Conservation (phyloP, 106 monocot species). For the Dendrobium huoshanense region DNA sequence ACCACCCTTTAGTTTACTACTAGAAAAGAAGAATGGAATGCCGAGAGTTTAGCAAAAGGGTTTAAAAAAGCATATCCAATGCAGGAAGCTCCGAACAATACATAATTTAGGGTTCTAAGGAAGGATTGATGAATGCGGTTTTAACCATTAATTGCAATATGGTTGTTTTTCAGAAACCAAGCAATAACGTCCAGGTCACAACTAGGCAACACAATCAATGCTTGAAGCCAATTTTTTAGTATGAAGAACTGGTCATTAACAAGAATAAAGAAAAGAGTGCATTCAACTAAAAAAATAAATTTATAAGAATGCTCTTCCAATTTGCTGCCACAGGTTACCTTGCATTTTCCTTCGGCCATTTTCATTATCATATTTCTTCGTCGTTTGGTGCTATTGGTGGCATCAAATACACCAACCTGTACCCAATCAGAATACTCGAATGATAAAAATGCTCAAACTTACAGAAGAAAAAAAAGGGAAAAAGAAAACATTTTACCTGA, state of each 20-base stretch:
- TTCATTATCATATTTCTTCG: conserved; percentile 98
- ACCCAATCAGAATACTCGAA: conserved; percentile 16
- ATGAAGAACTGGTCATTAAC: not conserved
- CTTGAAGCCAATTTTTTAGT: not conserved
- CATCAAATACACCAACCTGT: conserved; percentile 99
- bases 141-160: too few relatives aligned
- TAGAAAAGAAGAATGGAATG: too few relatives aligned
- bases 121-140: too few relatives aligned
- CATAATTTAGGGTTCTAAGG: too few relatives aligned
- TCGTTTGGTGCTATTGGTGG: conserved; percentile 83
- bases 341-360: conserved; percentile 96
- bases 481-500: conserved; percentile 52
- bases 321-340: conserved; percentile 38
- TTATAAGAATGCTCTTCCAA: not conserved
- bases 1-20: too few relatives aligned
- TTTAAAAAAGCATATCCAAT: too few relatives aligned
- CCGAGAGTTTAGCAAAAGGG: too few relatives aligned
- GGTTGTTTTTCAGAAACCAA: too few relatives aligned
- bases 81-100: too few relatives aligned
- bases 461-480: not conserved
- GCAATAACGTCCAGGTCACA: not conserved
- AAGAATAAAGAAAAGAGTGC: not conserved
- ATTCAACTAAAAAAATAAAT: not conserved
- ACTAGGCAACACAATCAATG: not conserved
- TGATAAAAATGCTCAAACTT: conserved; percentile 6